Evolutionary conservation across 352 stramenopile genomes (phyloP).

Genomic region (Globisporangium recalcitrans): DNA sequence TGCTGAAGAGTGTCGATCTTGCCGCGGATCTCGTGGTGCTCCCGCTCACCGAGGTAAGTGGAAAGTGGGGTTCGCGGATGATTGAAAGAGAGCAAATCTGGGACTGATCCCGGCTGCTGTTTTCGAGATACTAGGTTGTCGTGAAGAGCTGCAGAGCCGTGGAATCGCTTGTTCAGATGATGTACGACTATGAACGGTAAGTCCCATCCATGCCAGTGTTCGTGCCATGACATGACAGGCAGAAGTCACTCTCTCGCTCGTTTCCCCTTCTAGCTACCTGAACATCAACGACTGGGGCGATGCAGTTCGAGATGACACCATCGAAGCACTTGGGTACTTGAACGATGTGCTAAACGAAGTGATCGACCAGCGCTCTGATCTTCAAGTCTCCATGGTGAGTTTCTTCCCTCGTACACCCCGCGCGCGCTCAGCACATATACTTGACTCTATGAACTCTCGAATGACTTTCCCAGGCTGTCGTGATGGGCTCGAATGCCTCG

Average conservation of each 20-base stretch:
- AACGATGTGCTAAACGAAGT: constrained; percentile 74
- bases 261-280: constrained; percentile 30
- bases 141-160: constrained; percentile 58
- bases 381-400: constrained; percentile 71
- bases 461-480: constrained; percentile 40
- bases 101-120: background rate
- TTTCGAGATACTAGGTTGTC: constrained; percentile 37
- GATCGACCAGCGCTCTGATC: constrained; percentile 64
- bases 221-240: too few relatives aligned
- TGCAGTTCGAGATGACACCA: constrained; percentile 67
- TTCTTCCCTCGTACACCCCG: too few relatives aligned
- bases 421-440: background rate
- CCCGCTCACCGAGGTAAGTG: constrained; percentile 51
- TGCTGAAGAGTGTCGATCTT: constrained; percentile 59
- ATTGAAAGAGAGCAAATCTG: background rate
- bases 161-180: constrained; percentile 57
- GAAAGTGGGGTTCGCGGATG: background rate
- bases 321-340: constrained; percentile 61
- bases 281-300: constrained; percentile 81
- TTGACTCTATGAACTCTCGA: background rate
- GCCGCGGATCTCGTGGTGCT: constrained; percentile 38
- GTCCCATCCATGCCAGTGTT: too few relatives aligned
- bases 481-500: constrained; percentile 69
- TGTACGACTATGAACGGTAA: constrained; percentile 76
- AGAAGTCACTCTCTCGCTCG: too few relatives aligned